phyloP scores from a whole-genome alignment of 106 monocot genomes.

The Ottelia alismoides region DNA sequence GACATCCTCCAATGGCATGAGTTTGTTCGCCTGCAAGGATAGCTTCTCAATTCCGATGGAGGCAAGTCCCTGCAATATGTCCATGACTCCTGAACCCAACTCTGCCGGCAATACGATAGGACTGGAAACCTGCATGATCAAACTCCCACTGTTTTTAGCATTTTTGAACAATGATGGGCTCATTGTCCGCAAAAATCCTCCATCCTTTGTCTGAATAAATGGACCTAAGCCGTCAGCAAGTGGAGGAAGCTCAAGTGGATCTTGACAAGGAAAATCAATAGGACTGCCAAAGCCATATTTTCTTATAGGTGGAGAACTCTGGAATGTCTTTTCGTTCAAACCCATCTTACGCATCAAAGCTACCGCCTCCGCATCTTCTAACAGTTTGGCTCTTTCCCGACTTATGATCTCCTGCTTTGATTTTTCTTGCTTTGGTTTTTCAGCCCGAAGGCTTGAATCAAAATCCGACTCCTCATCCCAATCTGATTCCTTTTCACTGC shows the following conservation, averaged over 20 bases:
- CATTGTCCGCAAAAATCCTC: constrained; percentile 87
- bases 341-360: constrained; percentile 80
- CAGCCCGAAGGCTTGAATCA: constrained; percentile 39
- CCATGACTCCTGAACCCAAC: constrained; percentile 86
- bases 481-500: constrained; percentile 14
- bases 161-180: constrained; percentile 59
- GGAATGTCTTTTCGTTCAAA: constrained; percentile 61
- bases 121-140: constrained; percentile 87
- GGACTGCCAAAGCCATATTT: constrained; percentile 74
- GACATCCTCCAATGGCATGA: constrained; percentile 95
- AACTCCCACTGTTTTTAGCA: constrained; percentile 62
- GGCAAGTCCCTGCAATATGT: constrained; percentile 68
- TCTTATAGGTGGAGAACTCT: constrained; percentile 42
- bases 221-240: constrained; percentile 68
- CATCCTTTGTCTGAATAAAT: constrained; percentile 80
- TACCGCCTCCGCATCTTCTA: constrained; percentile 92
- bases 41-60: constrained; percentile 89
- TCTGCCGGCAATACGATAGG: constrained; percentile 93
- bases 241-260: constrained; percentile 50
- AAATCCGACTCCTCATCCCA: constrained; percentile 54
- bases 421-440: constrained; percentile 40
- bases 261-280: constrained; percentile 46
- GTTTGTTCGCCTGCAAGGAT: constrained; percentile 68
- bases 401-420: constrained; percentile 20
- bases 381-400: constrained; percentile 40